A percentile compares a stretch with the other conserved stretches of the same genome.
Evolutionary conservation across 108 stramenopile species (phyloP).

Genomic region (Asterionellopsis glacialis): DNA sequence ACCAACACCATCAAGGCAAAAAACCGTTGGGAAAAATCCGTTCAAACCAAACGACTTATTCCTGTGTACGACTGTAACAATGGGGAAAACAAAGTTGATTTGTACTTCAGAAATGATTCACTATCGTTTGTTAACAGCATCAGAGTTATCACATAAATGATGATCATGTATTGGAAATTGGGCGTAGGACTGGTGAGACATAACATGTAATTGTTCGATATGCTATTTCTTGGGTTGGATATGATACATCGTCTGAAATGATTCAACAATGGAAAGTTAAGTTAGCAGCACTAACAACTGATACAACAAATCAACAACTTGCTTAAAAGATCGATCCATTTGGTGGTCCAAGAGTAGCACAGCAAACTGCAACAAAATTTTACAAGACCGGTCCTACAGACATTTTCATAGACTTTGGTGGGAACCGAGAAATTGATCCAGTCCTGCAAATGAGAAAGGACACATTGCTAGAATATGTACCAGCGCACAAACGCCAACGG

Average conservation of each 20-base stretch:
- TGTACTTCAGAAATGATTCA: constrained; percentile 51
- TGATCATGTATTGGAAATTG: constrained; percentile 76
- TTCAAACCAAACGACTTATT: no score
- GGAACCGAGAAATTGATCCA: constrained; percentile 62
- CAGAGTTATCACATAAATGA: constrained; percentile 25
- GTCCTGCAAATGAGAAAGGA: constrained; percentile 57
- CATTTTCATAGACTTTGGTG: constrained; percentile 81
- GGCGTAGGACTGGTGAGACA: constrained; percentile 72
- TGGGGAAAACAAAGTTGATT: not conserved
- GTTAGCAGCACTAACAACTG: constrained; percentile 10
- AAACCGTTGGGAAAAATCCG: no score
- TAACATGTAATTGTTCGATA: constrained; percentile 23
- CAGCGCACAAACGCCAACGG: no score
- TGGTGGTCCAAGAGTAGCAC: constrained; percentile 55
- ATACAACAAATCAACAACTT: not conserved
- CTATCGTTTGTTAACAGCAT: constrained; percentile 59
- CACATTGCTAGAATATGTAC: constrained; percentile 58
- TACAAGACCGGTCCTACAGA: no score
- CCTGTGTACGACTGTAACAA: no score
- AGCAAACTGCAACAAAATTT: constrained; percentile 1
- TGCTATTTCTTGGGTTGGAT: constrained; percentile 56
- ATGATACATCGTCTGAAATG: constrained; percentile 73
- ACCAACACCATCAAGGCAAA: no score
- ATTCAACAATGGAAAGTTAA: constrained; percentile 18
- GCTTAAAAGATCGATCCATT: constrained; percentile 54